These are phyloP conservation scores for Lipomyces yarrowii DNA, from an alignment of 1,139 yeast species.

Conservation along the genomic window DNA sequence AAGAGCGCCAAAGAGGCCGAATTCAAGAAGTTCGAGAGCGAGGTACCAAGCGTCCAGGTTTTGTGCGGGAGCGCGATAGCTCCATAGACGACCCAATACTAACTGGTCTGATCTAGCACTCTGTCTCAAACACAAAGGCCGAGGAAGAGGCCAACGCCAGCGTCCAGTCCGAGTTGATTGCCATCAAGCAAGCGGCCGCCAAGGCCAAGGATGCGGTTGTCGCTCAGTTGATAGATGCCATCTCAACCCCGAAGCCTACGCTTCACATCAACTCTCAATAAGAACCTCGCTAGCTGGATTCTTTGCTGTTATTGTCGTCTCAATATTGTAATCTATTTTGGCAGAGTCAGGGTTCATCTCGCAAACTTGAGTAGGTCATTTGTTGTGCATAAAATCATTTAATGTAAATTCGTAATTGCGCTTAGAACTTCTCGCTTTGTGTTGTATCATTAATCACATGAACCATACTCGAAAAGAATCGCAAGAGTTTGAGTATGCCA, in stretches of 20 bases:
- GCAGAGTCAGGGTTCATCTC: neutral
- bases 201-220: constrained; percentile 70
- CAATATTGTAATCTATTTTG: neutral
- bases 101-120: constrained; percentile 46
- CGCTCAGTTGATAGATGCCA: constrained; percentile 76
- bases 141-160: constrained; percentile 58
- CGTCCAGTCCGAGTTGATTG: constrained; percentile 61
- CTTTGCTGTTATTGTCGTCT: neutral
- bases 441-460: neutral
- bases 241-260: constrained; percentile 76
- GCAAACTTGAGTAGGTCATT: neutral
- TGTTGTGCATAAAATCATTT: neutral
- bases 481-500: no score
- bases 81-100: neutral
- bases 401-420: neutral
- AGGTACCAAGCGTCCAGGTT: constrained; percentile 40
- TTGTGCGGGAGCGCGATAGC: no score
- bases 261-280: constrained; percentile 72
- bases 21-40: constrained; percentile 68
- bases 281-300: neutral
- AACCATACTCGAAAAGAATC: no score
- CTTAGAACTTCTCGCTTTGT: neutral
- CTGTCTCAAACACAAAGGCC: constrained; percentile 66
- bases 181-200: constrained; percentile 63
- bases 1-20: constrained; percentile 83